Conservation (phyloP, 306 rosid species). For the Malus orientalis region DNA sequence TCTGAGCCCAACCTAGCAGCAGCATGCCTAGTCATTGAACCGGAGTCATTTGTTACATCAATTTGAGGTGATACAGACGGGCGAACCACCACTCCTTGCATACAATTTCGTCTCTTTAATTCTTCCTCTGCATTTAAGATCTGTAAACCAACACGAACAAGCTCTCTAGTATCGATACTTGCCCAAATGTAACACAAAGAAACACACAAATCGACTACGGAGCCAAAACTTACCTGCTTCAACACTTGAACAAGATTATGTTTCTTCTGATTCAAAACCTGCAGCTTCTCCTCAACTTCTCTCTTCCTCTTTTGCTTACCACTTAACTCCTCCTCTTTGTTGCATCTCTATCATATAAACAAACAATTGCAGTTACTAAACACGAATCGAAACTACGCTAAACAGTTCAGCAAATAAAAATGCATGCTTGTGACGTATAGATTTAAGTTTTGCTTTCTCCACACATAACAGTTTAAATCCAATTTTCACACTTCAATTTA, state of each 20-base stretch:
- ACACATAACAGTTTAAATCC: not conserved
- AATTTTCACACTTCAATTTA: not conserved
- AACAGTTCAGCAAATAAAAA: not conserved
- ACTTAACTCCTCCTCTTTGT: constrained; percentile 28
- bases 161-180: not conserved
- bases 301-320: constrained; percentile 57
- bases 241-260: constrained; percentile 74
- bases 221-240: constrained; percentile 57
- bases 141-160: constrained; percentile 36
- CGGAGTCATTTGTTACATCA: constrained; percentile 59
- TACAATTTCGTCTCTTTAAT: constrained; percentile 53
- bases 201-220: not conserved
- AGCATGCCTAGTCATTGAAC: constrained; percentile 51
- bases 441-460: not conserved
- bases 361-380: not conserved
- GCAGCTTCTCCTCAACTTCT: constrained; percentile 70
- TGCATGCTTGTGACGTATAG: not conserved
- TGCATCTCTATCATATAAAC: constrained; percentile 30
- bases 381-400: not conserved
- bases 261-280: constrained; percentile 67
- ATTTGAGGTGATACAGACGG: constrained; percentile 48
- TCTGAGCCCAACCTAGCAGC: constrained; percentile 49
- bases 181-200: not conserved
- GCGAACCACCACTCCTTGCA: constrained; percentile 44
- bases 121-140: constrained; percentile 91